These are phyloP conservation scores for Zelonia costaricensis DNA, from an alignment of 208 protist species.

Conservation along the genomic window DNA sequence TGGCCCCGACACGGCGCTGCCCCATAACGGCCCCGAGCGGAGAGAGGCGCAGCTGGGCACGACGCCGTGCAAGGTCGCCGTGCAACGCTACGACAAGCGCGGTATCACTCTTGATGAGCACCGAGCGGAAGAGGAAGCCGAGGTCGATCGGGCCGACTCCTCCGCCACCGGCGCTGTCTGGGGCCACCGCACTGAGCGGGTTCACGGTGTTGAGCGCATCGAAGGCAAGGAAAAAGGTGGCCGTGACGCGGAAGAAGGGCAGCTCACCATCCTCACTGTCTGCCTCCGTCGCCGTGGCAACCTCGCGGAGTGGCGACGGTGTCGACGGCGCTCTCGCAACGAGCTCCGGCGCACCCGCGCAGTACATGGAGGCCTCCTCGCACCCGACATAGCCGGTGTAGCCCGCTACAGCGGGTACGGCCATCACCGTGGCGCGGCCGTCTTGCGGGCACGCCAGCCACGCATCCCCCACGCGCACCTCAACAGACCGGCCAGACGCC, in stretches of 20 bases:
- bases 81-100: conserved; percentile 6
- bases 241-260: conserved; percentile 16
- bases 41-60: neutral
- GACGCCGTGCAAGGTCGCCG: conserved; percentile 5
- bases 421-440: conserved; percentile 30
- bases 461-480: conserved; percentile 33
- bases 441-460: conserved; percentile 59
- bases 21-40: conserved; percentile 6
- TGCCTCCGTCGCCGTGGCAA: neutral
- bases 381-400: conserved; percentile 41
- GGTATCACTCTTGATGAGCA: conserved; percentile 3
- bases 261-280: too few relatives aligned
- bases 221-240: neutral
- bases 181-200: neutral
- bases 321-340: neutral
- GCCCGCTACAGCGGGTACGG: conserved; percentile 21
- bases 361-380: conserved; percentile 39
- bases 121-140: neutral
- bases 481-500: conserved; percentile 8
- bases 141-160: neutral
- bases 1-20: conserved; percentile 5
- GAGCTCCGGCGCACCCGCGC: conserved; percentile 19
- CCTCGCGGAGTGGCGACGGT: neutral
- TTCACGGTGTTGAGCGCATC: neutral
- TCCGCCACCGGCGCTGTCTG: neutral